Conservation (phyloP, 257 asterid species). For the Ehretia macrophylla region DNA sequence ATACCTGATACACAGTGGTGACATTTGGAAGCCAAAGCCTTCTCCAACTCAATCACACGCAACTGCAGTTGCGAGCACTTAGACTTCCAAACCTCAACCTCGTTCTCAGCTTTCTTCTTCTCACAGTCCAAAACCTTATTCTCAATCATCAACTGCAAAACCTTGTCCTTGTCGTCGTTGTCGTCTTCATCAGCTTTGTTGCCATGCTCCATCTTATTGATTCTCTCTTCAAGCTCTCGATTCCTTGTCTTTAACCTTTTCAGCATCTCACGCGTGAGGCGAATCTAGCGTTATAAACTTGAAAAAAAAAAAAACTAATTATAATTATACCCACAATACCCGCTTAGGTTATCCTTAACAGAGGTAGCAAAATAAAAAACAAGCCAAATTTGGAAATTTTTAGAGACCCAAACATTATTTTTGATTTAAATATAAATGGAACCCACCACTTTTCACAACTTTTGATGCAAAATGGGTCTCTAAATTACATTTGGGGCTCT, state of each 20-base stretch:
- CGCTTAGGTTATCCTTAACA: no score
- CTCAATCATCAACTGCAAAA: conserved; percentile 40
- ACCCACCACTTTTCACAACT: no score
- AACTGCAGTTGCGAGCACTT: conserved; percentile 44
- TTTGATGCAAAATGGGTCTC: no score
- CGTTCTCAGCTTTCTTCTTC: conserved; percentile 42
- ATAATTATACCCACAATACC: no score
- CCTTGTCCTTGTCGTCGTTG: conserved; percentile 21
- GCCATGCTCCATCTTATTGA: neutral
- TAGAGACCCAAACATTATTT: no score
- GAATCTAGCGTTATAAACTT: no score
- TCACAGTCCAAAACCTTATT: conserved; percentile 50
- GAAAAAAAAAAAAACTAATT: no score
- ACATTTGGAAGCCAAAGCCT: conserved; percentile 1
- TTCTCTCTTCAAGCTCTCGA: conserved; percentile 30
- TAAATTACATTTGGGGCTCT: no score
- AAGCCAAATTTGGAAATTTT: no score
- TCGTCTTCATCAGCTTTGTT: conserved; percentile 6
- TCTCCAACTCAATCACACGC: conserved; percentile 36
- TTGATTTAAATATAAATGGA: no score
- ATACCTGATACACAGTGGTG: conserved; percentile 1
- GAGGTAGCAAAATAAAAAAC: no score
- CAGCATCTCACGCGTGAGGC: no score
- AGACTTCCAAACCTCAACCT: conserved; percentile 37
- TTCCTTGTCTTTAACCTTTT: conserved; percentile 38